Evolutionary conservation across 495 filamentous ascomycete species (phyloP).

Genomic region (Aspergillus nanangensis): DNA sequence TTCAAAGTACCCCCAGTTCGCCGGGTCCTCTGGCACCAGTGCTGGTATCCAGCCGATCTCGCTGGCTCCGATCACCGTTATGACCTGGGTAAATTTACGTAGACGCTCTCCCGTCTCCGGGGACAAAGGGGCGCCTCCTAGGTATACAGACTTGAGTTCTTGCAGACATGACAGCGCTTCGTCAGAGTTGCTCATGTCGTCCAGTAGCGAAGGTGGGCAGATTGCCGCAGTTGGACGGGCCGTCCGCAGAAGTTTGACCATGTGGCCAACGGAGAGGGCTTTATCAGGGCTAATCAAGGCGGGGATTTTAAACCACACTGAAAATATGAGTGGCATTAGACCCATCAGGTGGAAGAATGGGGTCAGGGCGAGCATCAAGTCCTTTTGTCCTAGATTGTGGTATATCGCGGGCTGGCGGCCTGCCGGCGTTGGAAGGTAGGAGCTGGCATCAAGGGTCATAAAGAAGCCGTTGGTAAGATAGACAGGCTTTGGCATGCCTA

Average conservation of each 20-base stretch:
- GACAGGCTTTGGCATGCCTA: conserved; percentile 1
- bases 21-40: conserved; percentile 24
- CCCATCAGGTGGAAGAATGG: conserved; percentile 3
- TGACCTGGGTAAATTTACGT: conserved; percentile 2
- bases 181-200: conserved; percentile 23
- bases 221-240: too few species aligned
- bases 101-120: conserved; percentile 11
- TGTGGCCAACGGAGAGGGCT: too few species aligned
- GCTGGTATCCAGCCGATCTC: conserved; percentile 16
- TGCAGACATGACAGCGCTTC: conserved; percentile 13
- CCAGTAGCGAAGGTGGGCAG: conserved; percentile 23
- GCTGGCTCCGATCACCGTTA: conserved; percentile 13
- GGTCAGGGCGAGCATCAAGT: neutral
- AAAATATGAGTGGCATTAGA: too few species aligned
- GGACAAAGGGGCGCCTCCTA: conserved; percentile 22
- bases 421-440: neutral
- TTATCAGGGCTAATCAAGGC: too few species aligned
- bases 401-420: neutral
- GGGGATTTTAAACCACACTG: too few species aligned
- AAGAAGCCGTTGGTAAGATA: neutral
- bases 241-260: too few species aligned
- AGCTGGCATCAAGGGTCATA: neutral
- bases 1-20: conserved; percentile 49
- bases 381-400: neutral
- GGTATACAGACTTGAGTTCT: conserved; percentile 11